Base-by-base conservation (phyloP, 495 filamentous ascomycete species). In the Clohesyomyces aquaticus region DNA sequence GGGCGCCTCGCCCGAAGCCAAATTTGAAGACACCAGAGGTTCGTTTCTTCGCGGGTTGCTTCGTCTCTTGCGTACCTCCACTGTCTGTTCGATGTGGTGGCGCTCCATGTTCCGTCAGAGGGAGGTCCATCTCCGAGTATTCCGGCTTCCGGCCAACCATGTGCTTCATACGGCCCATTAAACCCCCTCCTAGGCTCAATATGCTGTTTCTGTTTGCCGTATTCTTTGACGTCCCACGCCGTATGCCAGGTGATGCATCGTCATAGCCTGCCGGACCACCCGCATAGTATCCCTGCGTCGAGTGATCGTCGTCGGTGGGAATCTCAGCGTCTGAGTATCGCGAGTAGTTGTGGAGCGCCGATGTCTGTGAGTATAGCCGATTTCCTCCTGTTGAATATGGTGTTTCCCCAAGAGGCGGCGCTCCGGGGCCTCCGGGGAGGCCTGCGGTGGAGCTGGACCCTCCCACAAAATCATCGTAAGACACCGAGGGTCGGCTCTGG, bases 121-220 rank as follows among this genome's bases (percentile, higher is more conserved):
- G 95, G 38, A 98, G 81, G 70, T 99, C 93, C 95, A 99, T 98
- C 73, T 97, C 95, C 52, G 91, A 95, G 76, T 98, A 97, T 47
- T 94, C 87, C 54, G 90, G 86, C 11, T 83, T 87, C 90, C 96
- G 95, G 49, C 94, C 94, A 55, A 98, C 78, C 85, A 89, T 91
- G 75, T 87, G 88, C 77, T 95, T 98, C 11, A 90, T 89, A 67
- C 81, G 86, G 12, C 93, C 95, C 72, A 95, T 80, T 32, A 97
- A 75, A 8, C 93, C 91, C 62, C 94, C 92, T 51, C 93, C 92
- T 72, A 96, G 74, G 53, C 87, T 86, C 57, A 97, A 78, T 26
- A 96, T 86, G 72, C 91, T 96, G 67, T 96, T 96, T 55, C 95
- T 82, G 68, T 91, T 87, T 68, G 86, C 82, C 55, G n/a, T n/a